phyloP scores from a whole-genome alignment of 192 early-diverging fungal species.

The Chytriomyces sp. region DNA sequence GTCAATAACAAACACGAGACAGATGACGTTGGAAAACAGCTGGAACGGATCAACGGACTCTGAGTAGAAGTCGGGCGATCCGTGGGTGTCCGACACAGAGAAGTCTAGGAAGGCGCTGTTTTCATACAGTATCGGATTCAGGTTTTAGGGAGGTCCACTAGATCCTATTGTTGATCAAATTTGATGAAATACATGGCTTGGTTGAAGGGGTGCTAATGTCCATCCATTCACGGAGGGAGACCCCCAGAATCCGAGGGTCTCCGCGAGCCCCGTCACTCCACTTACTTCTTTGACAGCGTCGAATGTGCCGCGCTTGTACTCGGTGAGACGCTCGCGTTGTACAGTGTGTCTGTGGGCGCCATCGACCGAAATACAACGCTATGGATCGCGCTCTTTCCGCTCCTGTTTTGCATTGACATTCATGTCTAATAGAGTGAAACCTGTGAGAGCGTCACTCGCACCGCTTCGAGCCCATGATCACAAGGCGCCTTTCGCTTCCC shows the following conservation, averaged over 20 bases:
- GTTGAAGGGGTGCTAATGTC: too few species aligned
- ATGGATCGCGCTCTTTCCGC: conserved; percentile 83
- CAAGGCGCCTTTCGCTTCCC: conserved; percentile 33
- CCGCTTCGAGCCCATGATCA: conserved; percentile 50
- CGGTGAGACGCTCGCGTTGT: conserved; percentile 24
- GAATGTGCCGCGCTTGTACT: background rate
- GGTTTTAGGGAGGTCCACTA: background rate
- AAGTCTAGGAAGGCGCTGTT: conserved; percentile 80
- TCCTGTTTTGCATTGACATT: conserved; percentile 58
- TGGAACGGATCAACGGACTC: conserved; percentile 34
- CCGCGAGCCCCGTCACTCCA: conserved; percentile 67
- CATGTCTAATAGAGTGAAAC: background rate
- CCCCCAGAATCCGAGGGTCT: conserved; percentile 70
- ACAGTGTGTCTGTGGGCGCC: conserved; percentile 84
- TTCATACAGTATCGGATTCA: background rate
- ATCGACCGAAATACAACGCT: conserved; percentile 87
- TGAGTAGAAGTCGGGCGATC: conserved; percentile 81
- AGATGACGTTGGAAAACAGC: conserved; percentile 52
- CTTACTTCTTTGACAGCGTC: conserved; percentile 64
- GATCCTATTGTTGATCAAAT: background rate
- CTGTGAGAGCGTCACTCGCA: background rate
- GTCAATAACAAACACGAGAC: conserved; percentile 92
- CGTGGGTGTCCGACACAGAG: conserved; percentile 91
- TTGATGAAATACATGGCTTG: too few species aligned
- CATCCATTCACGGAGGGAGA: conserved; percentile 4